Base-by-base conservation (phyloP, 257 asterid genomes). In the Lycium ferocissimum region DNA sequence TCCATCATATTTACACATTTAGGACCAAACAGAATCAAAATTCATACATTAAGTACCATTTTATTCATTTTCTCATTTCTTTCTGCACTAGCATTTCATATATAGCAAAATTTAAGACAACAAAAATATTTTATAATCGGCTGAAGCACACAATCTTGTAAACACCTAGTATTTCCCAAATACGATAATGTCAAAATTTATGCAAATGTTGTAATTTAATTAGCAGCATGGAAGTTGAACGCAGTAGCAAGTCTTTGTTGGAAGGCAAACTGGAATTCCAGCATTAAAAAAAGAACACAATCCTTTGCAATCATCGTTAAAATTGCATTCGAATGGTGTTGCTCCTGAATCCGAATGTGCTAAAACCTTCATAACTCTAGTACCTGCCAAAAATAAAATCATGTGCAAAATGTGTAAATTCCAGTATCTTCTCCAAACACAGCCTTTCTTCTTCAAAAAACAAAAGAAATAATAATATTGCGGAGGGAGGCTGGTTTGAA, bases 231-330 rank as follows among this genome's bases (percentile, higher is more conserved):
- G 79, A 17, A 70, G 4, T 40, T 11, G 79, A 70, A 38, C 54
- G 0, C 79, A 70, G 14, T 70, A 70, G 54, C 79, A 70, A 37
- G 3, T 17, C 22, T 70, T 70, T 70, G 78, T 38, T 3, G 78
- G 78, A n/a, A 70, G 78, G 54, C 78, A 70, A 38, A 70, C 33
- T 70, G 33, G 78, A 70, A 70, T 3, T 18, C 78, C 53, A 70
- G 26, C 7, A 70, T 38, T 38, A 69, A 69, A 69, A 57, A 57
- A 57, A 2, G 62, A 57, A 57, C 62, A 57, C 8, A 57, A 15
- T 9, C 22, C 62, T 57, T 15, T 57, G 62, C 62, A 57, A 15
- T 15, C 62, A 57, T 15, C 1, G 15, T 57, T 57, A 57, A 17
- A 57, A 57, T 57, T 57, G 9, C 62, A 57, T 15, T 2, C 20